Base-by-base conservation (phyloP, 2,329 filamentous ascomycete genomes). In the Sclerotinia nivalis region DNA sequence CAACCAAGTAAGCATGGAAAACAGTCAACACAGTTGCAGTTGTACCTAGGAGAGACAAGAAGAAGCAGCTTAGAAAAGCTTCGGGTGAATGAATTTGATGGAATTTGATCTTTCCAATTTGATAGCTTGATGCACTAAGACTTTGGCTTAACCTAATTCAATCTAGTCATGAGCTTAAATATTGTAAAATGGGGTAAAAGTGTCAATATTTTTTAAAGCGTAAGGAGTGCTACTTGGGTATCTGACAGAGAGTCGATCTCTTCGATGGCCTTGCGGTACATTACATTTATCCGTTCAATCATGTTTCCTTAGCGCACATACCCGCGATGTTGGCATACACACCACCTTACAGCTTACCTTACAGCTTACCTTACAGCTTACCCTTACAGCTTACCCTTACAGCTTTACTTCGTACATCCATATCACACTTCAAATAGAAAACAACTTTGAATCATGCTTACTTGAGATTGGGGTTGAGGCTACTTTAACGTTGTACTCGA, bases 101-200 rank as follows among this genome's bases (percentile, higher is more conserved):
- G 37, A 40, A 40, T 40, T 40, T 40, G 37, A 40, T 40, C 37
- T 40, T 40, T 40, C 12, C 12, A 12, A 40, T 13, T 47, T 25
- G 25, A 34, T 22, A 22, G 22, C 12, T 12, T 37, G 31, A 56
- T 56, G 6, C 54, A 20, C 4, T 28, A 31, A 2, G 10, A 9
- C 22, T 0, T 0, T 1, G 0, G 4, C 65, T 67, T 59, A n/a
- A 40, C 20, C 12, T 0, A 2, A 25, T 25, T 0, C 2, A 20
- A 22, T 9, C 22, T 67, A 67, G 65, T 4, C 13, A 9, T 67
- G 65, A 67, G 65, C 65, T 67, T 67, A 67, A 67, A 59, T 67
- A 2, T 4, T 22, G 13, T 7, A 20, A 37, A 59, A 47, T 56
- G 64, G 52, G 64, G 40, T 34, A 58, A n/a, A 66, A 20, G 25